Evolutionary conservation across 2,329 filamentous ascomycete genomes (phyloP).

Genomic region (Geosmithia flava): DNA sequence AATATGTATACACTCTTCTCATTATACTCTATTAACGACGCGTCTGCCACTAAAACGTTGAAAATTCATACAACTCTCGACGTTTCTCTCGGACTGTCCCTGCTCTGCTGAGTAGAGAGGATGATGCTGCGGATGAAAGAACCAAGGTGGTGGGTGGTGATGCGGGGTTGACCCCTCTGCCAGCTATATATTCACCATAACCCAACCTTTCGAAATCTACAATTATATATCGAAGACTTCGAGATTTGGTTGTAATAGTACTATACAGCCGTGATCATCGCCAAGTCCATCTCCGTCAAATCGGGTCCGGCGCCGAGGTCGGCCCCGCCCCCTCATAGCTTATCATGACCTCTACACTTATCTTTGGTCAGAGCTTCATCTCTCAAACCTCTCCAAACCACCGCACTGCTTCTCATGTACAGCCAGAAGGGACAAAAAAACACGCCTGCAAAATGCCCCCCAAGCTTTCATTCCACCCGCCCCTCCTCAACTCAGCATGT

Average conservation of each 20-base stretch:
- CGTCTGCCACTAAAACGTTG: too few relatives aligned
- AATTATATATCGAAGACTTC: too few relatives aligned
- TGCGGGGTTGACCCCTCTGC: background rate
- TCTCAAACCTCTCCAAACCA: background rate
- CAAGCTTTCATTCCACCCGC: slow-evolving; percentile 34
- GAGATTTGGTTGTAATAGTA: too few relatives aligned
- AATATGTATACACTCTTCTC: too few relatives aligned
- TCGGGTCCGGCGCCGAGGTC: background rate
- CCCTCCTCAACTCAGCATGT: slow-evolving; percentile 62
- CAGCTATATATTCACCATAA: background rate
- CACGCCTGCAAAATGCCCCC: background rate
- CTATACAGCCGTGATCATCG: background rate
- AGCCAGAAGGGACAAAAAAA: too few relatives aligned
- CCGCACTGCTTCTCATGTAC: too few relatives aligned
- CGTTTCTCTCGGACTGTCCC: too few relatives aligned
- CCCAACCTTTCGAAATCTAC: background rate
- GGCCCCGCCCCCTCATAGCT: background rate
- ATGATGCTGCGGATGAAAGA: background rate
- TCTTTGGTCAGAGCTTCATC: background rate
- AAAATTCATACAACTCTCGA: too few relatives aligned
- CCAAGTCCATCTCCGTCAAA: background rate
- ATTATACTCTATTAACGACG: too few relatives aligned
- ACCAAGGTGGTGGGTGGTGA: background rate
- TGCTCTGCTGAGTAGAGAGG: slow-evolving; percentile 1
- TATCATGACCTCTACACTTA: background rate